Conservation (phyloP, 305 asterid genomes). For the Petunia hybrid region DNA sequence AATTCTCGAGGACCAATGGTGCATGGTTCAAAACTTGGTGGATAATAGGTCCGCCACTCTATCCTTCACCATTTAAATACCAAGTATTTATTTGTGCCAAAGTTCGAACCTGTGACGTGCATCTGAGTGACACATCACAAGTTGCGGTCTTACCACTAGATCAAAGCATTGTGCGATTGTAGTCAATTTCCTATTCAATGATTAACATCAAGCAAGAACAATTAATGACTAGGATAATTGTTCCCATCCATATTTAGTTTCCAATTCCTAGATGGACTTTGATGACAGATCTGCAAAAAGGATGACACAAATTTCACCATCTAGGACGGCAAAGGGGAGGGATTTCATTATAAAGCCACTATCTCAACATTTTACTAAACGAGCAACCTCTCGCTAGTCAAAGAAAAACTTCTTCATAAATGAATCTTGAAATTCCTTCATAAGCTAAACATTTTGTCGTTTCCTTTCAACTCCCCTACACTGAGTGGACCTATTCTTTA, state of each 20-base stretch:
- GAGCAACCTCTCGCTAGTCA: constrained; percentile 7
- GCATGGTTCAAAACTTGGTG: too few relatives aligned
- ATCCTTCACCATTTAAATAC: too few relatives aligned
- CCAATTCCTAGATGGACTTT: constrained; percentile 25
- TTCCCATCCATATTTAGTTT: constrained; percentile 1
- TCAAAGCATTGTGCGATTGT: too few relatives aligned
- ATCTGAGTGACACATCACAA: too few relatives aligned
- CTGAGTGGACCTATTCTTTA: constrained; percentile 14
- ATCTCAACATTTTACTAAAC: constrained; percentile 25
- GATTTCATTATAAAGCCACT: constrained; percentile 1
- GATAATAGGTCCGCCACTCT: too few relatives aligned
- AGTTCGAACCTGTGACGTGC: too few relatives aligned
- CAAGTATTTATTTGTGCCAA: too few relatives aligned
- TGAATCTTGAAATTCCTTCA: constrained; percentile 5
- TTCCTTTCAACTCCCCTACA: constrained; percentile 7
- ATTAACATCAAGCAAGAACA: constrained; percentile 22
- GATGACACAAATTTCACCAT: constrained; percentile 14
- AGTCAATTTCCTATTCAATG: background rate
- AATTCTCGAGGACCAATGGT: too few relatives aligned
- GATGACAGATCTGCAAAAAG: constrained; percentile 19
- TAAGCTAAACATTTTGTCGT: background rate
- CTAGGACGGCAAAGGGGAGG: background rate
- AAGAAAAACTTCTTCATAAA: constrained; percentile 22
- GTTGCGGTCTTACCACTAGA: too few relatives aligned
- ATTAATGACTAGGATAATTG: constrained; percentile 20